phyloP scores from a whole-genome alignment of 345 rosid species.

The Salix caprea region DNA sequence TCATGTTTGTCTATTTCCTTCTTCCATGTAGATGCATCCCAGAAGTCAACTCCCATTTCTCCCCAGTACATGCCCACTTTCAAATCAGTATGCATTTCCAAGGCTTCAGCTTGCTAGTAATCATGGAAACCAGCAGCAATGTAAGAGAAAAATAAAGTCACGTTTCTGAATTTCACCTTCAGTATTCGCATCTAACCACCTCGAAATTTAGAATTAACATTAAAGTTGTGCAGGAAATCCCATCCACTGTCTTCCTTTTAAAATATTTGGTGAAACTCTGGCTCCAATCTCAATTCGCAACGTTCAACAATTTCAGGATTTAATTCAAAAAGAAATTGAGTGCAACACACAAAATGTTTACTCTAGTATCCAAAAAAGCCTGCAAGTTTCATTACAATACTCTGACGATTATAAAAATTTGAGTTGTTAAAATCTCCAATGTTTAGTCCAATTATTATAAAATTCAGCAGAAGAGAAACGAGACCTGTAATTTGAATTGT shows the following conservation, averaged over 20 bases:
- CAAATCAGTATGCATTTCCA: constrained; percentile 64
- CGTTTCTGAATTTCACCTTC: not conserved
- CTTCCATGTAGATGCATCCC: constrained; percentile 58
- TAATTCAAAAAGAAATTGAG: not conserved
- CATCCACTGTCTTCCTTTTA: not conserved
- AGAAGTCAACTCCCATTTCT: constrained; percentile 70
- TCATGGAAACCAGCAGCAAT: not conserved
- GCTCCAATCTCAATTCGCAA: not conserved
- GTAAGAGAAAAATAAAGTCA: not conserved
- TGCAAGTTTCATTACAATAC: not conserved
- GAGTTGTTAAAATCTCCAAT: not conserved
- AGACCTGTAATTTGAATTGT: not conserved
- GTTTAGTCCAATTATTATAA: not conserved
- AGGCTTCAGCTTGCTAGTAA: constrained; percentile 72
- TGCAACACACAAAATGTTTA: not conserved
- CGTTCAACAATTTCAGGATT: not conserved
- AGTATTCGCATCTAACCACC: not conserved
- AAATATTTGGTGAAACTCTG: not conserved
- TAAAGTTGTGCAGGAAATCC: not conserved
- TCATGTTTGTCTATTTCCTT: constrained; percentile 51
- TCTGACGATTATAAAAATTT: no score
- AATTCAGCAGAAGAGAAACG: not conserved
- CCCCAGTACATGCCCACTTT: constrained; percentile 78
- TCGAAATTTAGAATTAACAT: not conserved
- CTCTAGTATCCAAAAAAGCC: not conserved